Evolutionary conservation across 345 rosid genomes (phyloP).

Genomic region (Rhodomyrtus tomentosa): DNA sequence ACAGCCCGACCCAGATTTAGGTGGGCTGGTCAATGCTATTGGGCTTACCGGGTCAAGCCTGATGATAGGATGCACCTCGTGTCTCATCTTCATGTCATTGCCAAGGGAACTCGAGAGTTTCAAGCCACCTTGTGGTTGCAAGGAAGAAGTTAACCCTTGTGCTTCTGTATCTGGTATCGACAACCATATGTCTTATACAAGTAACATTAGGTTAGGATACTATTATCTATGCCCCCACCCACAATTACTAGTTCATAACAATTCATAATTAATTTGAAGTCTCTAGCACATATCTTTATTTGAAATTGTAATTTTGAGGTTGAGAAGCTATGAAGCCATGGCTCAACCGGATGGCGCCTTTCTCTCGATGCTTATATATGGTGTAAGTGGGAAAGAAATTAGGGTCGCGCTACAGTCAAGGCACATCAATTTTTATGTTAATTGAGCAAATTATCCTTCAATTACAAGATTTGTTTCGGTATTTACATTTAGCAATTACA

Average conservation of each 20-base stretch:
- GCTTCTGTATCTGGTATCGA: not conserved
- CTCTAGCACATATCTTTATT: not conserved
- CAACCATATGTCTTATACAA: not conserved
- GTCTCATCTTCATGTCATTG: not conserved
- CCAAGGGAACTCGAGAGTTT: not conserved
- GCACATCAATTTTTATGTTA: not conserved
- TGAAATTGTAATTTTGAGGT: not conserved
- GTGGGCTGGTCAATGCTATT: not conserved
- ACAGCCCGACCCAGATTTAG: not conserved
- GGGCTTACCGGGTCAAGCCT: not conserved
- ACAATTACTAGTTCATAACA: not conserved
- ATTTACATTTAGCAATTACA: no score
- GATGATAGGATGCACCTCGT: not conserved
- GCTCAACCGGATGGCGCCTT: not conserved
- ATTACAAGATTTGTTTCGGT: not conserved
- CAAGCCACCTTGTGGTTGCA: not conserved
- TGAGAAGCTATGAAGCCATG: not conserved
- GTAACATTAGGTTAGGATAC: not conserved
- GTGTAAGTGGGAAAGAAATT: not conserved
- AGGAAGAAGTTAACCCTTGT: not conserved
- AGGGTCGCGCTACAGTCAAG: not conserved
- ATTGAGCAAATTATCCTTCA: not conserved
- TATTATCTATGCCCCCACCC: not conserved
- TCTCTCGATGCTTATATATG: not conserved
- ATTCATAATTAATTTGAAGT: not conserved